Base-by-base conservation (phyloP, 345 rosid genomes). In the Rhizophora mangle region DNA sequence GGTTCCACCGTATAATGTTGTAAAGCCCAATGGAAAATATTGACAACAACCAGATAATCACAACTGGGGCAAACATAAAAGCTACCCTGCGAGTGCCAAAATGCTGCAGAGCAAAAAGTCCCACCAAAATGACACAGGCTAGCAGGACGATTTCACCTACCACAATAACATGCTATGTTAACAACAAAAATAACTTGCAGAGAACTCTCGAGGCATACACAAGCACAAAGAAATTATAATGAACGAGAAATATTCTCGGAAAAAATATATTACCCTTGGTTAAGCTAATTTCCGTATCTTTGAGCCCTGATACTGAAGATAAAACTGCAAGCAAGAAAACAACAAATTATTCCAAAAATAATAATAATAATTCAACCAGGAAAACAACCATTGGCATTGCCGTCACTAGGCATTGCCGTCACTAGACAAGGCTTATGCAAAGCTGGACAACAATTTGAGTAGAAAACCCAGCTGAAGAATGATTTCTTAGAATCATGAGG, bases 41-140 rank as follows among this genome's bases (percentile, higher is more conserved):
- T 57, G 92, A 85, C 62, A 89, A 19, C 85, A 93, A 76, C 98
- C 98, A 90, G 75, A 88, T 77, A 62, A 87, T 84, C 34, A 90
- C 92, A 64, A 90, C 82, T 18, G 98, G 98, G 8, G 98, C 92
- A 83, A 93, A 93, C 85, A 91, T 63, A 72, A 93, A 86, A 60
- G 98, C 96, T 61, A 93, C 96, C 80, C 82, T 84, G 80, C 80
- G 96, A 39, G 96, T 93, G 72, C 97, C 98, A 83, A 66, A 84
- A 76, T 93, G 97, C 77, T 93, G 98, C 74, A 93, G 85, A 62
- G 98, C 98, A 85, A 90, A 93, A 69, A 93, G 78, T 78, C 96
- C 97, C 69, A 91, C 89, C 89, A 93, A 81, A 77, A 93, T 83
- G 84, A 86, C 85, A 78, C 94, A 93, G 43, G 92, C 86, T 76